Evolutionary conservation across 495 filamentous ascomycete species (phyloP), one percentile per base, ranked within the genome.

Genomic region (Annulohypoxylon moriforme): DNA sequence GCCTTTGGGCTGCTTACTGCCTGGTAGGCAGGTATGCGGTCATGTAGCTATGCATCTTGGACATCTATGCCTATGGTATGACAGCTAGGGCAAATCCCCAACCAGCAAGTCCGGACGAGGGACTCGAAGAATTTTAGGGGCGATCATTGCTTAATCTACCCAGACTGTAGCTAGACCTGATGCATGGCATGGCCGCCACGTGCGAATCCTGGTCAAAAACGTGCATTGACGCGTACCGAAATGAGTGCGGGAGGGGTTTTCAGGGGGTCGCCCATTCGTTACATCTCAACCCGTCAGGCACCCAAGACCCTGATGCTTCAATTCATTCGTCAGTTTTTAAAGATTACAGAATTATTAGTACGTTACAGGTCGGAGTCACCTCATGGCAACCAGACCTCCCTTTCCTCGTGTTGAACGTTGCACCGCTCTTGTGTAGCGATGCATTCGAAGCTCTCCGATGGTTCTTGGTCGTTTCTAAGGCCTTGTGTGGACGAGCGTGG

Each of bases 151-250:
- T 13, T 4, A 18, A 20, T 20, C 9, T n/a, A 14, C 14, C 3
- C n/a, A n/a, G 29, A 10, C 10, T 20, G 20, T 44, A 44, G 16
- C n/a, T 20, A 22, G 29, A 10, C 10, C 24, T 9, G 20, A 27
- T 6, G 13, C 14, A 40, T 14, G 20, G 47, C 61, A 55, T 64
- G 61, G 34, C 49, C 34, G 33, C 61, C 61, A 64, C 61, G 61
- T 64, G 61, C 50, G 27, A 20, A 56, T 36, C 33, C 49, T 7
- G 10, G 46, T 34, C 4, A 31, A 53, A 53, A 27, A 25, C 22
- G 20, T 50, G 27, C 50, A 34, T 14, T 29, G 27, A 29, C 27
- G 27, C 24, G 52, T 27, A 58, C 55, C 18, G 55, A 40, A 38
- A 22, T 33, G 31, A 27, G 47, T 34, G 20, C 16, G 22, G 18